phyloP scores from a whole-genome alignment of 1,139 yeast species.

The Sugiyamaella paludigena region DNA sequence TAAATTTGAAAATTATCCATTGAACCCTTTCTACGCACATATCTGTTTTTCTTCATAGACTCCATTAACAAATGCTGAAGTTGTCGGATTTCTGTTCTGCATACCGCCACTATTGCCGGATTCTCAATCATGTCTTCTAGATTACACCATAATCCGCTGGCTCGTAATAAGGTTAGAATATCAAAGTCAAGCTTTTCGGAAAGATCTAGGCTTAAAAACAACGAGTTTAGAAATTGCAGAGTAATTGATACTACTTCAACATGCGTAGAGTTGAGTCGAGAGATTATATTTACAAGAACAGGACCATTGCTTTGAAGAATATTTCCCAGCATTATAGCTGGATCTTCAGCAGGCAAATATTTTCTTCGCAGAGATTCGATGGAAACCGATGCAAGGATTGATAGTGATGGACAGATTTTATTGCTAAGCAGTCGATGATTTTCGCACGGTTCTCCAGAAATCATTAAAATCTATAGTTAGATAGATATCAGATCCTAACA shows the following conservation, averaged over 20 bases:
- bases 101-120: constrained; percentile 27
- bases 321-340: constrained; percentile 23
- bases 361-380: constrained; percentile 25
- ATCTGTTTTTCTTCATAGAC: constrained; percentile 26
- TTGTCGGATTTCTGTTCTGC: constrained; percentile 31
- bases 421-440: not conserved
- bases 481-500: not conserved
- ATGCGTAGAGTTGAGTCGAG: constrained; percentile 25
- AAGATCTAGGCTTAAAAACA: constrained; percentile 28
- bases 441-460: constrained; percentile 25
- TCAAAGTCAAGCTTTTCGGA: constrained; percentile 21
- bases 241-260: constrained; percentile 29
- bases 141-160: constrained; percentile 29
- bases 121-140: constrained; percentile 30
- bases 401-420: constrained; percentile 32
- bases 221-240: constrained; percentile 28
- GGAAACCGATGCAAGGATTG: constrained; percentile 29
- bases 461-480: constrained; percentile 20
- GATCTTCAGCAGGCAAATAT: constrained; percentile 12
- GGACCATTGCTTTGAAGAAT: constrained; percentile 22
- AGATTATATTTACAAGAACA: constrained; percentile 26
- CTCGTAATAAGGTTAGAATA: constrained; percentile 28
- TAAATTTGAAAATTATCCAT: constrained; percentile 23
- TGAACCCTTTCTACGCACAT: constrained; percentile 20
- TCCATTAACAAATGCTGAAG: constrained; percentile 32